Evolutionary conservation across 108 stramenopile genomes (phyloP).

Genomic region (Aureococcus anophagefferens): DNA sequence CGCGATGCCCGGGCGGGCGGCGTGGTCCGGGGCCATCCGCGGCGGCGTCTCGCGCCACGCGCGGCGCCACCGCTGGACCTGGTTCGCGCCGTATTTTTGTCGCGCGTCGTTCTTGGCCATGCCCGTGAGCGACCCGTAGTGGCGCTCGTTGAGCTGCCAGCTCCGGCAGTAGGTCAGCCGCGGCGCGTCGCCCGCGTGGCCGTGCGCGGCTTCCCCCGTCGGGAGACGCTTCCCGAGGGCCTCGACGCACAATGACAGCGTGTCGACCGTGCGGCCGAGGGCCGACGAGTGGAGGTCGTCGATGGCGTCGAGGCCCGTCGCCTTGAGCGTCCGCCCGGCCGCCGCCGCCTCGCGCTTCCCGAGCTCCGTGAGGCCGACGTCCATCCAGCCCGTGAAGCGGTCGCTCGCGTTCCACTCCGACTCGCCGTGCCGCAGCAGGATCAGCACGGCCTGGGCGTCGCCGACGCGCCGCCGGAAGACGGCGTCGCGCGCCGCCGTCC

Average conservation of each 20-base stretch:
- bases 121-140: constrained; percentile 84
- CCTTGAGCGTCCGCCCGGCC: neutral
- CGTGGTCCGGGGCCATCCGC: constrained; percentile 17
- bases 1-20: neutral
- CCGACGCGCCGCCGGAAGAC: too few species aligned
- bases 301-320: neutral
- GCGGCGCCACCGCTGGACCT: constrained; percentile 74
- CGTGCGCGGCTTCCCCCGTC: neutral
- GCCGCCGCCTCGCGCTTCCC: constrained; percentile 14
- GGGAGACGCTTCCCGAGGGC: neutral
- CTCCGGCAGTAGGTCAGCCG: constrained; percentile 37
- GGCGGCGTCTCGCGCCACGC: constrained; percentile 32
- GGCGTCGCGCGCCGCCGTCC: too few species aligned
- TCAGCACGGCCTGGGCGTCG: constrained; percentile 21
- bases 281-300: neutral
- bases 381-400: constrained; percentile 61
- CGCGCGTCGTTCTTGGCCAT: constrained; percentile 72
- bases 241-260: neutral
- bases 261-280: neutral
- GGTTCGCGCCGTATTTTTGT: constrained; percentile 58
- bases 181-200: neutral
- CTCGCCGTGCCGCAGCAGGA: constrained; percentile 57
- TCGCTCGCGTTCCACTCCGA: constrained; percentile 51
- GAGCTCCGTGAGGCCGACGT: constrained; percentile 57
- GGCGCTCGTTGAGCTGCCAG: constrained; percentile 87